phyloP scores from a whole-genome alignment of 2,329 filamentous ascomycete species.

The Neofusicoccum cordaticola region DNA sequence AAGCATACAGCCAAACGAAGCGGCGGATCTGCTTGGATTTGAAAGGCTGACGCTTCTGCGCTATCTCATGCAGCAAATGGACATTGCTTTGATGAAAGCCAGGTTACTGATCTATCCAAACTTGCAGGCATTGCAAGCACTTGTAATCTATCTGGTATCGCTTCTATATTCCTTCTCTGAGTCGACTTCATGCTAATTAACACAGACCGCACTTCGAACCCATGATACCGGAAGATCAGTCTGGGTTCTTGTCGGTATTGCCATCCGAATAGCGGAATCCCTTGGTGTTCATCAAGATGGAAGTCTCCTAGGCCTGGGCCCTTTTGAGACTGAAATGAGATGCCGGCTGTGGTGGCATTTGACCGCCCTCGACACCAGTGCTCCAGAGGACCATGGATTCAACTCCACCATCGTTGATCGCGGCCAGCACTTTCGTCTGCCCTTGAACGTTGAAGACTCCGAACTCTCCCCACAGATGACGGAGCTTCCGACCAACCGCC shows the following conservation, averaged over 20 bases:
- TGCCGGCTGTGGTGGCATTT: slow-evolving; percentile 5
- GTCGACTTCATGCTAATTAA: not conserved
- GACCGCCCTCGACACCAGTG: not conserved
- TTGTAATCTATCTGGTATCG: slow-evolving; percentile 5
- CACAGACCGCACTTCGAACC: not conserved
- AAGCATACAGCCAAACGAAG: not conserved
- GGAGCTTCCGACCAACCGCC: slow-evolving; percentile 21
- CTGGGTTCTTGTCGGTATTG: not conserved
- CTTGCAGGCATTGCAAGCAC: not conserved
- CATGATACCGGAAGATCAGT: not conserved
- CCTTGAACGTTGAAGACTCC: slow-evolving; percentile 46
- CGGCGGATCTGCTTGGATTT: not conserved
- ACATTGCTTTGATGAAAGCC: not conserved
- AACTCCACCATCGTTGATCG: not conserved
- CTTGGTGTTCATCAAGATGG: slow-evolving; percentile 2
- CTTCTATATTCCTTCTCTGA: too few relatives aligned
- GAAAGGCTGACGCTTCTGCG: not conserved
- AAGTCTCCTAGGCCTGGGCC: not conserved
- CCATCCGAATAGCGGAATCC: not conserved
- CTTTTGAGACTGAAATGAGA: not conserved
- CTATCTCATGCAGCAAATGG: slow-evolving; percentile 1
- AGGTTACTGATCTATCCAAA: not conserved
- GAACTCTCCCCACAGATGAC: slow-evolving; percentile 42
- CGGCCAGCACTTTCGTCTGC: slow-evolving; percentile 25
- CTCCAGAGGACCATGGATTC: not conserved